Percentiles rank a stretch among this genome's conserved stretches.
These are phyloP conservation scores for Colletotrichum sp. DNA, from an alignment of 2,329 filamentous ascomycete genomes.

Conservation along the genomic window DNA sequence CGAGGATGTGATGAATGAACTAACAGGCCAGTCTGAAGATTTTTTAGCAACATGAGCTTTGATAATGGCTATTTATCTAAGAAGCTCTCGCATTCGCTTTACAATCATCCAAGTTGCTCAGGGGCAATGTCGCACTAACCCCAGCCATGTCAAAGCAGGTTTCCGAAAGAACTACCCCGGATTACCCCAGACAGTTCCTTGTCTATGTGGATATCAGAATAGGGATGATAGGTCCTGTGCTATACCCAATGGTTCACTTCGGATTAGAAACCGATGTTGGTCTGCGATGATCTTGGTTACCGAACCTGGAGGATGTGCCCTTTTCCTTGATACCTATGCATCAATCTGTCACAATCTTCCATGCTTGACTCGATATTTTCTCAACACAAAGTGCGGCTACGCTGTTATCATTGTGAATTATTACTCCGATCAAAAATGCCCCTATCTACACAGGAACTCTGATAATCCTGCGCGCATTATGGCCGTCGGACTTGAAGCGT, in stretches of 20 bases:
- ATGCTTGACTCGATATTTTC: neutral
- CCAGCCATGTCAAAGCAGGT: neutral
- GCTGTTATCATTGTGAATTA: neutral
- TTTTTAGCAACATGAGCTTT: neutral
- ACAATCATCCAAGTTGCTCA: neutral
- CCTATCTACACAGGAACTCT: neutral
- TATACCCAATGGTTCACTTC: neutral
- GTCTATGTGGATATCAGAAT: neutral
- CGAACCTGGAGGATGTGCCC: neutral
- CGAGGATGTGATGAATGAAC: neutral
- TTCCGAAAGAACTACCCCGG: neutral
- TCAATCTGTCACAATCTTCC: neutral
- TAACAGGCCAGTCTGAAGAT: neutral
- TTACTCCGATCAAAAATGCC: neutral
- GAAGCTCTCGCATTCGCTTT: neutral
- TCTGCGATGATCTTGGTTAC: neutral
- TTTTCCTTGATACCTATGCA: neutral
- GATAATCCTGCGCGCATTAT: neutral
- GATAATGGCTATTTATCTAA: neutral
- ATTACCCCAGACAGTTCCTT: neutral
- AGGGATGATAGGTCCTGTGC: neutral
- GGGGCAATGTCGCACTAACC: neutral
- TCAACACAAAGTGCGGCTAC: neutral
- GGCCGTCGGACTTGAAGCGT: neutral
- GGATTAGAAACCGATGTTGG: neutral